Base-by-base conservation (phyloP, 2,329 filamentous ascomycete genomes). In the Berkeleyomyces basicola region DNA sequence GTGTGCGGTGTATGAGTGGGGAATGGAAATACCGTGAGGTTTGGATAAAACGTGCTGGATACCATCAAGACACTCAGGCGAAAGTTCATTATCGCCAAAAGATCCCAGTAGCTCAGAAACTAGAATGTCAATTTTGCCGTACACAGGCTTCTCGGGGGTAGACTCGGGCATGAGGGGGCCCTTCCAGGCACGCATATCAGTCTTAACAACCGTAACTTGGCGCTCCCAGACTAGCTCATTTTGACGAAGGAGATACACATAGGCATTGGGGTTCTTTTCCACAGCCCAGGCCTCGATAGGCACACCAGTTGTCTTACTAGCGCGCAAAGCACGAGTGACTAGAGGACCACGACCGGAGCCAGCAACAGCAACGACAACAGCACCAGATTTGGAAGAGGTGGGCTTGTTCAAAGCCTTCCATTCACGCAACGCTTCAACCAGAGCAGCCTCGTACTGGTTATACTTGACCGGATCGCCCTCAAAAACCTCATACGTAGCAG, bases 401-500 rank as follows among this genome's bases (percentile, higher is more conserved):
- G 90, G 85, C 70, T 89, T 90, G 40, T 81, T 78, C 64, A 88
- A 79, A 44, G 78, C 75, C 64, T 79, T 79, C 86, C 93, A 95
- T 69, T 97, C 91, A 10, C 76, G 79, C 66, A 99, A 78, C 0
- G 93, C 92, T 67, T 88, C 83, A 3, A 83, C 82, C 63, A 95
- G 86, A 11, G 93, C 93, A 55, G 81, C 79, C 72, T 97, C 90
- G 71, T 99, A 99, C 79, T 92, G 95, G 67, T 90, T 85, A 71
- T 99, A 99, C 74, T 99, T 99, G 74, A 99, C 88, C 0, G 93
- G 93, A 67, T 99, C 95, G 68, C 95, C 95, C 72, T 99, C 93
- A 69, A 99, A 99, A 1, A 97, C 92, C 71, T 99, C 93, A 72
- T 99, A 99, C 0, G 93, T 99, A 49, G 95, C 88, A 57, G 90